Conservation (phyloP, 495 filamentous ascomycete genomes). For the Talaromyces stipitatus region DNA sequence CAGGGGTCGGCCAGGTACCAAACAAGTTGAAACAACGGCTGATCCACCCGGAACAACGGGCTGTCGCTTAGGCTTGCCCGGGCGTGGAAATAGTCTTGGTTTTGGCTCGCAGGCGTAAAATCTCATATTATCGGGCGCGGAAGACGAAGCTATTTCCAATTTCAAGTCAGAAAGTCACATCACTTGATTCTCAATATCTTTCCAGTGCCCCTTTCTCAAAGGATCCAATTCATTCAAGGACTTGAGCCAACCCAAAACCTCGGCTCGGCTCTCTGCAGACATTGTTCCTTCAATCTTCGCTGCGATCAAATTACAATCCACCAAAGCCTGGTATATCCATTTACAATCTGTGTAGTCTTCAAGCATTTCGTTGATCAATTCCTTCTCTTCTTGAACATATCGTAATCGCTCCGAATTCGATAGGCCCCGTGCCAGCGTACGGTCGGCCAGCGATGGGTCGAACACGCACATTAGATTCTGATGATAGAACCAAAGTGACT, state of each 20-base stretch:
- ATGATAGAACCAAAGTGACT: slow-evolving; percentile 95
- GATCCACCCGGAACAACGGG: not conserved
- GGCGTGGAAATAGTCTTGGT: not conserved
- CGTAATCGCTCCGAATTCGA: slow-evolving; percentile 51
- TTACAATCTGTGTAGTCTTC: slow-evolving; percentile 70
- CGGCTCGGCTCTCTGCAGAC: slow-evolving; percentile 30
- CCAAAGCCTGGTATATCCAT: slow-evolving; percentile 71
- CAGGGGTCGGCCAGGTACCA: not conserved
- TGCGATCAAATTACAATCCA: slow-evolving; percentile 45
- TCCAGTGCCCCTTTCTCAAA: slow-evolving; percentile 60
- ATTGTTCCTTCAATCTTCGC: slow-evolving; percentile 27
- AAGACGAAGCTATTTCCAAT: not conserved
- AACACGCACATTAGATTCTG: slow-evolving; percentile 65
- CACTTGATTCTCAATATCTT: slow-evolving; percentile 42
- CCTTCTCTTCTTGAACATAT: slow-evolving; percentile 62
- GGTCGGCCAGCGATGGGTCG: slow-evolving; percentile 38
- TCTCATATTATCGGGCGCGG: too few relatives aligned
- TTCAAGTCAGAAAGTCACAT: not conserved
- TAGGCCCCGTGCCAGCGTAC: slow-evolving; percentile 57
- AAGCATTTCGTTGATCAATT: slow-evolving; percentile 61
- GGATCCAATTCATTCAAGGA: slow-evolving; percentile 62
- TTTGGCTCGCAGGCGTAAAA: not conserved
- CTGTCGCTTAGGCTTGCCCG: not conserved
- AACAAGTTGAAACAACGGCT: not conserved
- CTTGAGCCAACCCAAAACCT: slow-evolving; percentile 53